A percentile compares a stretch with the other conserved stretches of the same genome.
These are phyloP conservation scores for Nidula microcarpa DNA, from an alignment of 768 basidiomycete genomes.

Conservation along the genomic window DNA sequence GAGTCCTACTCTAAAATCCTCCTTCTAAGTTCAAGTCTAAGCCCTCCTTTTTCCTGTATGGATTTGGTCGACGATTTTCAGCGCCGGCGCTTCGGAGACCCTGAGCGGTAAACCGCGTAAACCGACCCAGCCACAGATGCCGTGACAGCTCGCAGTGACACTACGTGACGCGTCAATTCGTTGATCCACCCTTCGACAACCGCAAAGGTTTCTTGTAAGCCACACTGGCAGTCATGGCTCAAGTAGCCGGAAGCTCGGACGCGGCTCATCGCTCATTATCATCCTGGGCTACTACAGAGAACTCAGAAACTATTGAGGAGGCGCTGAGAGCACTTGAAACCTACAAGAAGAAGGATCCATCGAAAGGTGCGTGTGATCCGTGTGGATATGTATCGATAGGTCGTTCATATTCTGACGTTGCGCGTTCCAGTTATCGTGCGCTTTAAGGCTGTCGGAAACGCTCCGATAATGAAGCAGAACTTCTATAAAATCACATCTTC, in stretches of 20 bases:
- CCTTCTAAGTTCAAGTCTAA: no score
- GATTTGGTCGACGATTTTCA: no score
- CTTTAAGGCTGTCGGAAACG: slow-evolving; percentile 97
- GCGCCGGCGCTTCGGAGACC: no score
- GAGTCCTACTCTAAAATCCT: no score
- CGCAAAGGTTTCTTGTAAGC: background rate
- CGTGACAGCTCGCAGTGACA: no score
- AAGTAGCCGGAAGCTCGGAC: slow-evolving; percentile 20
- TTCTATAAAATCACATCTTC: slow-evolving; percentile 96
- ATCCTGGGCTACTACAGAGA: slow-evolving; percentile 23
- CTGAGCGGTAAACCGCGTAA: no score
- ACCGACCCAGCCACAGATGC: no score
- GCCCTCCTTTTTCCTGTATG: no score
- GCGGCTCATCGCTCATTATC: slow-evolving; percentile 25
- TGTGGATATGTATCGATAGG: background rate
- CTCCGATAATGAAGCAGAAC: slow-evolving; percentile 98
- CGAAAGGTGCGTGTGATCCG: slow-evolving; percentile 52
- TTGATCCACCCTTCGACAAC: background rate
- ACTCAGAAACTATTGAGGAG: slow-evolving; percentile 33
- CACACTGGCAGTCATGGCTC: slow-evolving; percentile 13
- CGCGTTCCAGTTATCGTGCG: slow-evolving; percentile 78
- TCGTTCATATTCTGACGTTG: background rate
- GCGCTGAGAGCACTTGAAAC: slow-evolving; percentile 73
- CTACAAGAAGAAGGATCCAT: slow-evolving; percentile 83
- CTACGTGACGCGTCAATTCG: background rate